Percentiles rank a stretch among this genome's conserved stretches.
Evolutionary conservation across 2,329 filamentous ascomycete genomes (phyloP).

Genomic region (Graphilbum sp.): DNA sequence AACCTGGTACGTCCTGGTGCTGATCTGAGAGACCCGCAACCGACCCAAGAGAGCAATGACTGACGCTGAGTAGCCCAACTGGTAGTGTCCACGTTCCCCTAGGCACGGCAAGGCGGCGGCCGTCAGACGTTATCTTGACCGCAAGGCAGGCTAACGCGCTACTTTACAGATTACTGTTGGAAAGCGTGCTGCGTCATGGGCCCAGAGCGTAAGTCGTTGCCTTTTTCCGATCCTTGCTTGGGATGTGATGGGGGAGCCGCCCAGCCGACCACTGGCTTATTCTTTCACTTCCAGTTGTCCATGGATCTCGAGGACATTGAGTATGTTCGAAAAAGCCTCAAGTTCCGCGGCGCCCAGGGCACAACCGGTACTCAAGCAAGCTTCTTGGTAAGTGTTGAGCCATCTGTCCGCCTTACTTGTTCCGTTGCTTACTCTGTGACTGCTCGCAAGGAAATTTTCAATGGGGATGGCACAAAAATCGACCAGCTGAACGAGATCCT

Average conservation of each 20-base stretch:
- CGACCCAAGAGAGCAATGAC: no score
- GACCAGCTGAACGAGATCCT: constrained; percentile 38
- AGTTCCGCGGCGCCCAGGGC: constrained; percentile 53
- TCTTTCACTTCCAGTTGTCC: neutral
- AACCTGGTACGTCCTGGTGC: neutral
- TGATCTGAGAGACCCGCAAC: constrained; percentile 19
- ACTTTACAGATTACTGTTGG: no score
- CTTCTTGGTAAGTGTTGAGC: constrained; percentile 13
- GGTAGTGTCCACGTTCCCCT: no score
- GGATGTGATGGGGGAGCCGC: constrained; percentile 52
- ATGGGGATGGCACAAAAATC: constrained; percentile 30
- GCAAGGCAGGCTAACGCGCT: no score
- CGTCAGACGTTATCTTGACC: no score
- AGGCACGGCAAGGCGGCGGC: no score
- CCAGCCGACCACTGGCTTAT: neutral
- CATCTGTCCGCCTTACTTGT: no score
- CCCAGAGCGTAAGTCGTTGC: no score
- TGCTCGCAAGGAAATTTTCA: constrained; percentile 31
- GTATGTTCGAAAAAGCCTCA: constrained; percentile 47
- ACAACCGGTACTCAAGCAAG: constrained; percentile 16
- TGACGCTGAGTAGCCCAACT: no score
- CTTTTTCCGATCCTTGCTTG: no score
- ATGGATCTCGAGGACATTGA: constrained; percentile 57
- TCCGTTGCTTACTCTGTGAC: no score
- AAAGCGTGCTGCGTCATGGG: no score